These are phyloP conservation scores for Cucurbita ficifolia DNA, from an alignment of 306 rosid genomes.

Conservation along the genomic window DNA sequence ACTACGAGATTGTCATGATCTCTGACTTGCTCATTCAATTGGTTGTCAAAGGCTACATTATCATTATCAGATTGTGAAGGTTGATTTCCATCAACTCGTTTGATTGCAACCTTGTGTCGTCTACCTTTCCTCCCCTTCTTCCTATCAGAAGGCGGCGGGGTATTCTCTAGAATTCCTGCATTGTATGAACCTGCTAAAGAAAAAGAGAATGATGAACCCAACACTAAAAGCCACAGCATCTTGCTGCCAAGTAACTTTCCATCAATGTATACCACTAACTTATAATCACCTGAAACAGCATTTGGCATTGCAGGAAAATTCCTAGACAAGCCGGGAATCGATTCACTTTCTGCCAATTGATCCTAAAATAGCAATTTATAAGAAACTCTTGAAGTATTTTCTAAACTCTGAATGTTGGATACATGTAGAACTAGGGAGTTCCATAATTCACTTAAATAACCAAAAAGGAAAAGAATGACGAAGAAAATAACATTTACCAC, in stretches of 20 bases:
- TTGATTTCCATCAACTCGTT: constrained; percentile 37
- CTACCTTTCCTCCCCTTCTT: constrained; percentile 51
- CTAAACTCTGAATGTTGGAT: not conserved
- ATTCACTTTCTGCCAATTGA: constrained; percentile 31
- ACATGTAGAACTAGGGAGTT: not conserved
- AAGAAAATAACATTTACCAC: constrained; percentile 28
- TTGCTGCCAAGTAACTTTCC: constrained; percentile 14
- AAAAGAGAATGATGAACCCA: constrained; percentile 12
- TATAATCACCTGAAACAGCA: constrained; percentile 24
- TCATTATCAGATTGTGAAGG: constrained; percentile 23
- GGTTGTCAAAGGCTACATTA: constrained; percentile 23
- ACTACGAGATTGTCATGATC: constrained; percentile 21
- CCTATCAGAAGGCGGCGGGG: constrained; percentile 38
- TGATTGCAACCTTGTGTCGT: constrained; percentile 51
- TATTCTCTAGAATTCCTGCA: constrained; percentile 43
- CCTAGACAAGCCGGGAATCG: constrained; percentile 18
- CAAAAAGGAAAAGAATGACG: not conserved
- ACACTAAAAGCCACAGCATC: not conserved
- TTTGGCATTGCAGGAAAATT: constrained; percentile 8
- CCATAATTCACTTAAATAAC: constrained; percentile 1
- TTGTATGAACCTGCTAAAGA: constrained; percentile 35
- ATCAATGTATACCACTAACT: constrained; percentile 16
- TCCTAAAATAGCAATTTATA: constrained; percentile 31
- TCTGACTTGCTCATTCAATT: constrained; percentile 27
- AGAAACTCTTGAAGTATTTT: constrained; percentile 1